A percentile compares a stretch with the other conserved stretches of the same genome.
These are phyloP conservation scores for Microsporum ferrugineum DNA, from an alignment of 2,329 filamentous ascomycete genomes.

Conservation along the genomic window DNA sequence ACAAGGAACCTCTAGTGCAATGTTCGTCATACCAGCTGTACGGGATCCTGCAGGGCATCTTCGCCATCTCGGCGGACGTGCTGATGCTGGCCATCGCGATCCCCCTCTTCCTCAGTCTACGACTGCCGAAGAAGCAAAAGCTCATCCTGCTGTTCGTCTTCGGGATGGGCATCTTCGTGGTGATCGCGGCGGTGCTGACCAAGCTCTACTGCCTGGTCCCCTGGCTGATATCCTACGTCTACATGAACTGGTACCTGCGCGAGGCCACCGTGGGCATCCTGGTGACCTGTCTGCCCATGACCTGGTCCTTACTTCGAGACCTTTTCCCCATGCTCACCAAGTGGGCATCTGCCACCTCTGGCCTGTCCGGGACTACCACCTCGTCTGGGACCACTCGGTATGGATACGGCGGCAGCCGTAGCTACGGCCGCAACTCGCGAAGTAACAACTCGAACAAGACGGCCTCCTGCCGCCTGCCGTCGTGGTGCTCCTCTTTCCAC, in stretches of 20 bases:
- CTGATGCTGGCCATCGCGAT: conserved; percentile 35
- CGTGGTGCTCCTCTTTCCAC: neutral
- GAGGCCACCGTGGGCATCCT: conserved; percentile 36
- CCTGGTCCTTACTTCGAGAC: conserved; percentile 42
- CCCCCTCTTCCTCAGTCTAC: conserved; percentile 31
- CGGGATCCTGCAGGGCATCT: conserved; percentile 31
- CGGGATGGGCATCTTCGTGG: conserved; percentile 37
- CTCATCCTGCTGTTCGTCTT: conserved; percentile 33
- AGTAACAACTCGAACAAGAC: neutral
- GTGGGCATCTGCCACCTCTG: neutral
- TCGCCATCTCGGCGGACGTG: conserved; percentile 33
- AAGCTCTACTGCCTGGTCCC: conserved; percentile 39
- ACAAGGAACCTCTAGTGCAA: conserved; percentile 15
- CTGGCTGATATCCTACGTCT: conserved; percentile 30
- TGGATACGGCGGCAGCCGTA: no score
- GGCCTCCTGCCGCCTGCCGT: neutral
- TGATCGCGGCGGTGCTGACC: conserved; percentile 39
- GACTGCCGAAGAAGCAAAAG: conserved; percentile 33
- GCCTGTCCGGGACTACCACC: neutral
- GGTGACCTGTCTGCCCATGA: conserved; percentile 43
- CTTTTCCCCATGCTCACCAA: conserved; percentile 29
- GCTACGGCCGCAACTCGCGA: neutral
- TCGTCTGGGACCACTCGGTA: neutral
- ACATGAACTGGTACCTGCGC: conserved; percentile 40
- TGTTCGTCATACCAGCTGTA: conserved; percentile 36